Evolutionary conservation across 192 early-diverging fungal genomes (phyloP).

Genomic region (Podila epicladia): DNA sequence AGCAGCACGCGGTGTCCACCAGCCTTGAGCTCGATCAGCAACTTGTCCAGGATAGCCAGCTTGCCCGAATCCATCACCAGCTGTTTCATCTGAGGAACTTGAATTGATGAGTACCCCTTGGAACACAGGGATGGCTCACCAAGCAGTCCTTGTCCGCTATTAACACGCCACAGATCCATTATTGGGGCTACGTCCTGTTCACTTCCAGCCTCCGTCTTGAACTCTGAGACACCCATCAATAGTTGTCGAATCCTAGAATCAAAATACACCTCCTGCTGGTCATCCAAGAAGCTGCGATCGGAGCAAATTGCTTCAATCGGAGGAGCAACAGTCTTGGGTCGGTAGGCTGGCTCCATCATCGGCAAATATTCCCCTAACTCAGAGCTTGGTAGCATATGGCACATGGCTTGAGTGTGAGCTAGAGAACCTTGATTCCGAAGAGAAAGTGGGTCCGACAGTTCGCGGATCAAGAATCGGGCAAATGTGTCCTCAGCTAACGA

Average conservation of each 20-base stretch:
- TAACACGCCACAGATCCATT: constrained; percentile 39
- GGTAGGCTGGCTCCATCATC: constrained; percentile 57
- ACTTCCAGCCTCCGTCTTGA: constrained; percentile 17
- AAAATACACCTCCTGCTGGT: constrained; percentile 60
- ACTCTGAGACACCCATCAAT: constrained; percentile 52
- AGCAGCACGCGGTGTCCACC: constrained; percentile 84
- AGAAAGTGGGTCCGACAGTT: constrained; percentile 26
- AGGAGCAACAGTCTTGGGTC: constrained; percentile 66
- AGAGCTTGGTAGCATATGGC: constrained; percentile 25
- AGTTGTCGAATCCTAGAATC: constrained; percentile 47
- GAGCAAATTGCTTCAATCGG: constrained; percentile 71
- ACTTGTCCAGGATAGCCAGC: constrained; percentile 73
- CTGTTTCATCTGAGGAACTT: constrained; percentile 67
- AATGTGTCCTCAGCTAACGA: constrained; percentile 49
- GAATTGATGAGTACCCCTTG: constrained; percentile 42
- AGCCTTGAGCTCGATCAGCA: constrained; percentile 76
- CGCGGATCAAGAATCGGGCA: constrained; percentile 55
- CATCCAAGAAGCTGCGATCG: constrained; percentile 67
- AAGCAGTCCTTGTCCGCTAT: constrained; percentile 53
- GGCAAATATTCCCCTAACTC: constrained; percentile 32
- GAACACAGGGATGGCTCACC: constrained; percentile 48
- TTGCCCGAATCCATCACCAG: constrained; percentile 86
- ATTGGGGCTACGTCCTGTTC: constrained; percentile 20
- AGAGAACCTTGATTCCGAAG: constrained; percentile 14
- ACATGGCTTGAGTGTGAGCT: constrained; percentile 19